These are phyloP conservation scores for Arabidopsis arenosa DNA, from an alignment of 345 rosid species.

Conservation along the genomic window DNA sequence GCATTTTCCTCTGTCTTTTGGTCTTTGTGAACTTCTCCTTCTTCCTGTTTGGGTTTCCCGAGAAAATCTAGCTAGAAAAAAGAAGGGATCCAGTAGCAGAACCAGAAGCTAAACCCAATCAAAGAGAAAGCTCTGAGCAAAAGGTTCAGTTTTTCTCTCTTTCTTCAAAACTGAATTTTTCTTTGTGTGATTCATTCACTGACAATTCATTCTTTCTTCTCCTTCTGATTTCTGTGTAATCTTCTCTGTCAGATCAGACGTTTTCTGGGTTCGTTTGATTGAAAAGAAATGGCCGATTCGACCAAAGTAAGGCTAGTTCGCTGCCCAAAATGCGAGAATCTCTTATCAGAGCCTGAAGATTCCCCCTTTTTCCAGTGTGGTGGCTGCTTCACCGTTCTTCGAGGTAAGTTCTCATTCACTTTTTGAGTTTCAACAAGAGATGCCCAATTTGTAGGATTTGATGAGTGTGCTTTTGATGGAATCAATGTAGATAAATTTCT, in stretches of 20 bases:
- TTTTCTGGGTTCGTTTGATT: conserved; percentile 15
- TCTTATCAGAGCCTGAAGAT: conserved; percentile 81
- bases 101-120: conserved; percentile 12
- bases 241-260: neutral
- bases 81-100: conserved; percentile 17
- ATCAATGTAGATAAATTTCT: neutral
- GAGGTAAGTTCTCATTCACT: conserved; percentile 52
- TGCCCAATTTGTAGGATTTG: conserved; percentile 10
- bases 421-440: neutral
- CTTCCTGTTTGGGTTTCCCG: conserved; percentile 26
- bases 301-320: conserved; percentile 78
- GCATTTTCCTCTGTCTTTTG: conserved; percentile 33
- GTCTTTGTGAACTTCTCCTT: conserved; percentile 34
- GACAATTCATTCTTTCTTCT: conserved; percentile 1
- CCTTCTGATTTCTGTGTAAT: conserved; percentile 1
- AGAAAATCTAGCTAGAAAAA: conserved; percentile 27
- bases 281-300: conserved; percentile 60
- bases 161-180: neutral
- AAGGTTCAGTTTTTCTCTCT: conserved; percentile 19
- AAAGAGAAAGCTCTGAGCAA: conserved; percentile 20
- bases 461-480: neutral
- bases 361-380: conserved; percentile 90
- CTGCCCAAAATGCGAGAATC: conserved; percentile 91
- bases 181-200: neutral
- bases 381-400: conserved; percentile 95